Evolutionary conservation across 352 stramenopile species (phyloP).

Genomic region (Phytopythium chamaehyphon): DNA sequence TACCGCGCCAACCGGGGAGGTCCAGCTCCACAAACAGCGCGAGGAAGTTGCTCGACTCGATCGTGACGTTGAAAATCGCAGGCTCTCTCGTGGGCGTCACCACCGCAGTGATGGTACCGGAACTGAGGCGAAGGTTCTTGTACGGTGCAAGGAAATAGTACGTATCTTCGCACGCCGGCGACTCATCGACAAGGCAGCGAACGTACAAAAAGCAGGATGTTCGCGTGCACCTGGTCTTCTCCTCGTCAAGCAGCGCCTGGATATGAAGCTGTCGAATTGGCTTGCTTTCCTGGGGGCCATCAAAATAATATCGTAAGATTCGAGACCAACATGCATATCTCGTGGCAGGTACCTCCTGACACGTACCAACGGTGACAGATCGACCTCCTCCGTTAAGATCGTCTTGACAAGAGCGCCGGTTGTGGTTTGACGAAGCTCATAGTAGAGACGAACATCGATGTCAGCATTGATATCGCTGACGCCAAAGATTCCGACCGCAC

Average conservation of each 20-base stretch:
- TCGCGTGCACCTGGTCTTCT: constrained; percentile 32
- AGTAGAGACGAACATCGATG: constrained; percentile 31
- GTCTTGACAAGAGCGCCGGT: constrained; percentile 42
- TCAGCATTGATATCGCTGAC: constrained; percentile 45
- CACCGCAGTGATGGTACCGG: constrained; percentile 21
- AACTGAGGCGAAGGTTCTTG: constrained; percentile 51
- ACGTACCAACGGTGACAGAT: constrained; percentile 31
- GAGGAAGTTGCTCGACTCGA: constrained; percentile 45
- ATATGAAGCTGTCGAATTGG: constrained; percentile 23
- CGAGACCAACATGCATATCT: no score
- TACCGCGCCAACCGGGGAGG: constrained; percentile 32
- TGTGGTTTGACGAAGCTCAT: constrained; percentile 36
- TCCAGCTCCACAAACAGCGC: constrained; percentile 81
- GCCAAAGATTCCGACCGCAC: constrained; percentile 28
- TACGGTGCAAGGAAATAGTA: constrained; percentile 67
- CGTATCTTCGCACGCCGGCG: constrained; percentile 32
- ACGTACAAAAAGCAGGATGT: constrained; percentile 57
- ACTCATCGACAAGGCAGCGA: constrained; percentile 18
- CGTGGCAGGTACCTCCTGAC: no score
- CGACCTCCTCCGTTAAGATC: constrained; percentile 17
- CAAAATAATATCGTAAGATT: no score
- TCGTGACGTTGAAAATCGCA: constrained; percentile 33
- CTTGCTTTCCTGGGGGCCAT: constrained; percentile 36
- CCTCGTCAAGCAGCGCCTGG: constrained; percentile 23
- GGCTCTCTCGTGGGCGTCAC: not conserved